phyloP scores from a whole-genome alignment of 306 rosid genomes.

The Echinosophora koreensis region DNA sequence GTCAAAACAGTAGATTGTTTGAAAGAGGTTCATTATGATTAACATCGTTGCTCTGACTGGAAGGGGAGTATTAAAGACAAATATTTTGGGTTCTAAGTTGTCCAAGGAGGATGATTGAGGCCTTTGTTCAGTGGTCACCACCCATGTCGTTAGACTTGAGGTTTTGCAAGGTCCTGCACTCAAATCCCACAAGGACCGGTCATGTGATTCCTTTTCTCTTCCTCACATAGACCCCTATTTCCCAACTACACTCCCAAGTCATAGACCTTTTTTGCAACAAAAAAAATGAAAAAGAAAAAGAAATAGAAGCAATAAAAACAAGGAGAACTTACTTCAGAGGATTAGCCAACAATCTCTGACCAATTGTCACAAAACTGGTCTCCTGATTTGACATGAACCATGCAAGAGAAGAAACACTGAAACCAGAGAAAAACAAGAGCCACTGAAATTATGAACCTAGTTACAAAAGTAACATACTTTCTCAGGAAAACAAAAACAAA shows the following conservation, averaged over 20 bases:
- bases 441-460: background rate
- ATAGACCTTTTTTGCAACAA: slow-evolving; percentile 3
- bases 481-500: slow-evolving; percentile 4
- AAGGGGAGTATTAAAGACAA: background rate
- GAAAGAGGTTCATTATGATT: slow-evolving; percentile 9
- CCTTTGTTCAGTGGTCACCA: slow-evolving; percentile 9
- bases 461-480: background rate
- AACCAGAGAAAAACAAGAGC: slow-evolving; percentile 50
- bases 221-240: slow-evolving; percentile 2
- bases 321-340: slow-evolving; percentile 80
- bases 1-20: slow-evolving; percentile 21
- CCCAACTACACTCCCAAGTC: background rate
- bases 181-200: slow-evolving; percentile 29
- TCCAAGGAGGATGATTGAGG: slow-evolving; percentile 19
- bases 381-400: slow-evolving; percentile 99
- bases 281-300: background rate
- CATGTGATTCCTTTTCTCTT: background rate
- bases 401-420: slow-evolving; percentile 99
- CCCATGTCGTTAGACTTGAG: slow-evolving; percentile 21
- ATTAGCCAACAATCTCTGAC: slow-evolving; percentile 95
- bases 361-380: slow-evolving; percentile 97
- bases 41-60: slow-evolving; percentile 22
- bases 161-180: slow-evolving; percentile 15
- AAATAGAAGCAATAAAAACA: background rate
- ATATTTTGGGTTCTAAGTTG: slow-evolving; percentile 2